Evolutionary conservation across 352 stramenopile genomes (phyloP), one percentile per base, ranked within the genome.

Genomic region (Pythium dissotocum): DNA sequence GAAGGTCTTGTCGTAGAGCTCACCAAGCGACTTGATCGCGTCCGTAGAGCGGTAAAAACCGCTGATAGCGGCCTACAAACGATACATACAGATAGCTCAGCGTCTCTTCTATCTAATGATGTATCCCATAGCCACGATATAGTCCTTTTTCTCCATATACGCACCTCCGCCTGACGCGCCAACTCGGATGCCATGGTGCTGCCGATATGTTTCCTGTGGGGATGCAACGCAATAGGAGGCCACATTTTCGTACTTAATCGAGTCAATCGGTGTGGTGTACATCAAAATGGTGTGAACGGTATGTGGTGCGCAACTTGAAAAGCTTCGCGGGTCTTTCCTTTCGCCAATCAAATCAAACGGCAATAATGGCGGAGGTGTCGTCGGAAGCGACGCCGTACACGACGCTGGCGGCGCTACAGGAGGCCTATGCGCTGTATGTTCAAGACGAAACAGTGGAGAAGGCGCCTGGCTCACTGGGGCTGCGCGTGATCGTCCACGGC

Each of bases 141-240:
- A 52, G 32, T 14, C 1, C 5, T 38, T 21, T 12, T 48, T 48
- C 9, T 46, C 18, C 32, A 56, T 56, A 42, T 28, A 49, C 59
- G 13, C 48, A 93, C 85, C 81, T 93, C 85, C n/a, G 85, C 85
- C 44, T 69, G 66, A 32, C 76, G 78, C 13, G 77, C 82, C 57
- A 93, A 74, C 65, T 87, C 70, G 13, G 90, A 77, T 67, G 81
- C 76, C 85, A 93, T 93, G 56, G 55, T 77, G 30, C 4, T 33
- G 24, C 6, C 3, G 18, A 18, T n/a, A 3, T 40, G 51, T 16
- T 51, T 16, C 60, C 4, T 59, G 54, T 58, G 44, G 18, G 18
- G 13, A 55, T 4, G 24, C 21, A 32, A 55, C 16, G 12, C 4
- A 7, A 57, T 5, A 0, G 7, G 10, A 38, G 53, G 44, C 21